These are phyloP conservation scores for Chamaecyparis obtusa DNA, from an alignment of 75 land plant species.

Conservation along the genomic window DNA sequence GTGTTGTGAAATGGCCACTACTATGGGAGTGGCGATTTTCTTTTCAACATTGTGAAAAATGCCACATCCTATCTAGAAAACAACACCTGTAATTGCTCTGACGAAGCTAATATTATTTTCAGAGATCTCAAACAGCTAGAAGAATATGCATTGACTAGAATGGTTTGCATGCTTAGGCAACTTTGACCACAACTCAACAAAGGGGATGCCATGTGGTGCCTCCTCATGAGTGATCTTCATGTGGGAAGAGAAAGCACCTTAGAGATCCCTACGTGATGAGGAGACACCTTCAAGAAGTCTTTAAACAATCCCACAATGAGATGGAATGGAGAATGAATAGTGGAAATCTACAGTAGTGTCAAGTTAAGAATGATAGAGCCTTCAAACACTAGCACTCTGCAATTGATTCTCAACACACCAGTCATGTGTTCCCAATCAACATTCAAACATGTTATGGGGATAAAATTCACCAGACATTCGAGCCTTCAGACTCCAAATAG, in stretches of 20 bases:
- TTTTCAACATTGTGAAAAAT: constrained; percentile 55
- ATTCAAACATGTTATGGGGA: no score
- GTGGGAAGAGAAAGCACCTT: constrained; percentile 48
- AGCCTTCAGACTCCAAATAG: no score
- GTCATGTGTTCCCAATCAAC: no score
- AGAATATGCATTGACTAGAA: constrained; percentile 56
- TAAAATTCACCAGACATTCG: no score
- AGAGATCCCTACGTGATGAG: constrained; percentile 40
- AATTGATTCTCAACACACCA: no score
- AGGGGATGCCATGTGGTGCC: constrained; percentile 85
- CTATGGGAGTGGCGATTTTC: constrained; percentile 20
- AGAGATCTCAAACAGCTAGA: constrained; percentile 61
- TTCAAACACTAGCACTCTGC: no score
- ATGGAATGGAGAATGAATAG: no score
- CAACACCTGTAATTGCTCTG: background rate
- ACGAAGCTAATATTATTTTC: constrained; percentile 30
- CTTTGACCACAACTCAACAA: constrained; percentile 44
- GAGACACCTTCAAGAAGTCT: no score
- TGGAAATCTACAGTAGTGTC: no score
- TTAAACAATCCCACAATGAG: no score
- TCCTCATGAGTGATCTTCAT: constrained; percentile 71
- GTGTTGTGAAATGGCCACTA: constrained; percentile 19
- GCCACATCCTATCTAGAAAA: constrained; percentile 40
- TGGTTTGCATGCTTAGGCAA: constrained; percentile 61
- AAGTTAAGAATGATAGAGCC: no score